phyloP scores from a whole-genome alignment of 139 green algal species.

The Chlorella sp. region DNA sequence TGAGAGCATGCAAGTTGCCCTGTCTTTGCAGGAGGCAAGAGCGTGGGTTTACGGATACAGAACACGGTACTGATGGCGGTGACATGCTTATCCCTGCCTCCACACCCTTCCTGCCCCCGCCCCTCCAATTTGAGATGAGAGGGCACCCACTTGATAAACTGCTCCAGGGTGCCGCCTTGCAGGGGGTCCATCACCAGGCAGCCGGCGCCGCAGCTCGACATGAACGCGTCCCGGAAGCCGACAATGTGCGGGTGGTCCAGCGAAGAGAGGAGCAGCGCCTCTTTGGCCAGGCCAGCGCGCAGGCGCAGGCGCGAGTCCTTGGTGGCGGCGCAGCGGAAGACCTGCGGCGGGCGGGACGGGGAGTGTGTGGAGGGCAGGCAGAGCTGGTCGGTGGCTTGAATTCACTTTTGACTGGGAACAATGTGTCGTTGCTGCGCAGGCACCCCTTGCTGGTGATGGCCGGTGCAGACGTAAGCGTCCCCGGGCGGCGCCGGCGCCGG shows the following conservation, averaged over 20 bases:
- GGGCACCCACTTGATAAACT: not conserved
- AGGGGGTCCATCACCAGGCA: conserved; percentile 9
- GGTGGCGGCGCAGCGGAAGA: not conserved
- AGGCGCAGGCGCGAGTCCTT: not conserved
- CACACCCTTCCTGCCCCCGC: no score
- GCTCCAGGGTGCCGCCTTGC: not conserved
- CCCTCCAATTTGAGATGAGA: no score
- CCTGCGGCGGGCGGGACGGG: not conserved
- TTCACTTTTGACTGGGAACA: not conserved
- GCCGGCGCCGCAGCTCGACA: not conserved
- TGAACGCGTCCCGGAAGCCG: not conserved
- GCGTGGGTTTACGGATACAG: no score
- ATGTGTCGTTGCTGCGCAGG: no score
- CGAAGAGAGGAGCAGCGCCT: not conserved
- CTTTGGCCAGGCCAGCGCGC: not conserved
- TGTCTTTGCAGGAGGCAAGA: no score
- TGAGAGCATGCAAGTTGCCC: no score
- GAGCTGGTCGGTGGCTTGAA: not conserved
- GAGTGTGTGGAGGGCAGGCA: no score
- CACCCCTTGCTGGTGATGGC: no score
- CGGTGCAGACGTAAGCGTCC: not conserved
- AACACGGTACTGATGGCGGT: no score
- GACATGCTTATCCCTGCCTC: no score
- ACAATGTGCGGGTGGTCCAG: not conserved
- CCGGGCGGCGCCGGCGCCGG: no score